Conservation (phyloP, 2,329 filamentous ascomycete species). For the Penicillium decumbens region DNA sequence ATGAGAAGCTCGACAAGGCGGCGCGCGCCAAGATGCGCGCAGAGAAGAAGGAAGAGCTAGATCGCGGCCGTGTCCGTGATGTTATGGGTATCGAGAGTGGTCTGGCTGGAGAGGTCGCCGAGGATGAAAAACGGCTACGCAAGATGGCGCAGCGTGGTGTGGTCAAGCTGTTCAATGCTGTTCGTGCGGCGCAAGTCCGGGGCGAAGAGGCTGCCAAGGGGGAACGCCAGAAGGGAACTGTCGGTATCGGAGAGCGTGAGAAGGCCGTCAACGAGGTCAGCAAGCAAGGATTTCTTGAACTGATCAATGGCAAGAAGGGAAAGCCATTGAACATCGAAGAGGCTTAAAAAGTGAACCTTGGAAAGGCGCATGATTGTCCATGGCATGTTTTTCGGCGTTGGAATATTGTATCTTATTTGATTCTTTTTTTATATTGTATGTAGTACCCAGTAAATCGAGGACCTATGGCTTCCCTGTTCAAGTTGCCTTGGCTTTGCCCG, state of each 20-base stretch:
- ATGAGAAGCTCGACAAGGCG: slow-evolving; percentile 74
- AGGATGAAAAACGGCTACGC: slow-evolving; percentile 72
- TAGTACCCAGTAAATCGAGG: slow-evolving; percentile 7
- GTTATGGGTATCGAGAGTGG: slow-evolving; percentile 63
- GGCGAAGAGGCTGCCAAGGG: slow-evolving; percentile 68
- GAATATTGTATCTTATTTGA: slow-evolving; percentile 19
- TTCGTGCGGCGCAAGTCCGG: slow-evolving; percentile 85
- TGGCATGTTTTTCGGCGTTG: slow-evolving; percentile 36
- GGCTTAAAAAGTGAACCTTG: slow-evolving; percentile 29
- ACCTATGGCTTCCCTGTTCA: background rate
- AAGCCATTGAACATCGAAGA: slow-evolving; percentile 46
- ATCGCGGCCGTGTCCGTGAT: slow-evolving; percentile 85
- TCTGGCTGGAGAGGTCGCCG: slow-evolving; percentile 52
- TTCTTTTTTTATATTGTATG: slow-evolving; percentile 11
- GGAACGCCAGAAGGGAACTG: slow-evolving; percentile 64
- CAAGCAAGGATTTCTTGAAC: slow-evolving; percentile 89
- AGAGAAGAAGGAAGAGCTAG: slow-evolving; percentile 71
- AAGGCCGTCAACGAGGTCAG: slow-evolving; percentile 94
- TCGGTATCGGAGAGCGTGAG: slow-evolving; percentile 74
- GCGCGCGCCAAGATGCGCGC: slow-evolving; percentile 73
- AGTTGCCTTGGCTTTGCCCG: too few relatives aligned
- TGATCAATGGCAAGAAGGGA: slow-evolving; percentile 63
- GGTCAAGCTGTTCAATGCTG: slow-evolving; percentile 92
- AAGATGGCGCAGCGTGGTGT: slow-evolving; percentile 92
- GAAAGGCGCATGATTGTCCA: slow-evolving; percentile 21